Percentiles rank a stretch among this genome's conserved stretches.
Conservation (phyloP, 2,329 filamentous ascomycete species). For the Cladophialophora psammophila region DNA sequence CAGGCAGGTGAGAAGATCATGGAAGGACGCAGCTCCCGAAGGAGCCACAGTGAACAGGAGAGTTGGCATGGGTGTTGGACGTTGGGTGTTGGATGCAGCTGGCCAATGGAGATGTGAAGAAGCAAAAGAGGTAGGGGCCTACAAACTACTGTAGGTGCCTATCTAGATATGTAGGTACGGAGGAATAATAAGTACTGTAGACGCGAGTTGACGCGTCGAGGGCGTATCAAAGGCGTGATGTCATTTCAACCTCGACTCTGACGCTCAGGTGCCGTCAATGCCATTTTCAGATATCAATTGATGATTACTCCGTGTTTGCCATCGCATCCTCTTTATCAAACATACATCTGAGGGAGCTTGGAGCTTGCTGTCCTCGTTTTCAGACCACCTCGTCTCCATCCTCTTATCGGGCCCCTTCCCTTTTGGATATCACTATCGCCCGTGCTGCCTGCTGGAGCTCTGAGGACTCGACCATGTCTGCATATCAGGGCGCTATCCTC, state of each 20-base stretch:
- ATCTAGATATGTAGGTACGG: background rate
- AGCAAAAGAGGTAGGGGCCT: background rate
- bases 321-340: background rate
- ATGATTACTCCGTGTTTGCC: background rate
- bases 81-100: background rate
- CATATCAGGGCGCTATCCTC: conserved; percentile 25
- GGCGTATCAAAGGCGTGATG: background rate
- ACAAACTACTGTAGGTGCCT: background rate
- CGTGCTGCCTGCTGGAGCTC: background rate
- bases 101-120: background rate
- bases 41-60: conserved; percentile 63
- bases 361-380: background rate
- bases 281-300: background rate
- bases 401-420: background rate
- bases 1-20: conserved; percentile 67
- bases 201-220: conserved; percentile 10
- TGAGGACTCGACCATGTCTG: conserved; percentile 21
- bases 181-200: background rate
- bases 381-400: background rate
- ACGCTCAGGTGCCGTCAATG: background rate
- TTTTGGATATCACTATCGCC: background rate
- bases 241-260: background rate
- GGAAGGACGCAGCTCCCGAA: conserved; percentile 62
- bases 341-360: background rate
- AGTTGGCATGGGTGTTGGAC: conserved; percentile 44